phyloP scores from a whole-genome alignment of 192 early-diverging fungal species.

The Pilaira anomala region DNA sequence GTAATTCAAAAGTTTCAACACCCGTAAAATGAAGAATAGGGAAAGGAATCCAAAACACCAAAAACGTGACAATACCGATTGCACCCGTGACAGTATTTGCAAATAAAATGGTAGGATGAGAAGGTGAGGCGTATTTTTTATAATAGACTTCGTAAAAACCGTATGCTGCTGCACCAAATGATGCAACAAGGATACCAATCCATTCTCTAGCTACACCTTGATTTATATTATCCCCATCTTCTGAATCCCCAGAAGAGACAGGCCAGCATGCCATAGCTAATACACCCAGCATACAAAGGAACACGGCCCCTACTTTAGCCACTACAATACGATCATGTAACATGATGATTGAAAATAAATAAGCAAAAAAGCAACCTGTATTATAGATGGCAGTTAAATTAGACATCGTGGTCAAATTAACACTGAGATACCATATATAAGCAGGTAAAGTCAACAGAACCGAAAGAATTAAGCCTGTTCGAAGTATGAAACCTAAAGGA shows the following conservation, averaged over 20 bases:
- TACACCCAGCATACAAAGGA: conserved; percentile 67
- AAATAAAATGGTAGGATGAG: conserved; percentile 61
- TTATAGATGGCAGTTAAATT: conserved; percentile 83
- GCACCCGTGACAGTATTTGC: conserved; percentile 68
- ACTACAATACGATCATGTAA: conserved; percentile 60
- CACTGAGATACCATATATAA: conserved; percentile 78
- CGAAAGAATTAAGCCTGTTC: conserved; percentile 37
- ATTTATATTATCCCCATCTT: conserved; percentile 12
- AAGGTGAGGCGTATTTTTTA: conserved; percentile 72
- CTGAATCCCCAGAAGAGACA: background rate
- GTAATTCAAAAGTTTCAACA: conserved; percentile 67
- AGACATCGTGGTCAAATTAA: conserved; percentile 69
- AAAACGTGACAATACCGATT: conserved; percentile 66
- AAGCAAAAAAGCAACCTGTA: conserved; percentile 80
- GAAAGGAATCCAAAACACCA: conserved; percentile 69
- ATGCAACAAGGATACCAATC: conserved; percentile 57
- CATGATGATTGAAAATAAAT: conserved; percentile 71
- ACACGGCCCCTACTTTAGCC: conserved; percentile 61
- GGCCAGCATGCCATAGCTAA: conserved; percentile 56
- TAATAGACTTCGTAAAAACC: conserved; percentile 83
- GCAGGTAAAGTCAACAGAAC: conserved; percentile 61
- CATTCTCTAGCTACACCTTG: background rate
- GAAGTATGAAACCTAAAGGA: background rate
- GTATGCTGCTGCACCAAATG: conserved; percentile 60
- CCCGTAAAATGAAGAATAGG: conserved; percentile 62